phyloP scores from a whole-genome alignment of 345 rosid genomes.

The Rhodamnia argentea region DNA sequence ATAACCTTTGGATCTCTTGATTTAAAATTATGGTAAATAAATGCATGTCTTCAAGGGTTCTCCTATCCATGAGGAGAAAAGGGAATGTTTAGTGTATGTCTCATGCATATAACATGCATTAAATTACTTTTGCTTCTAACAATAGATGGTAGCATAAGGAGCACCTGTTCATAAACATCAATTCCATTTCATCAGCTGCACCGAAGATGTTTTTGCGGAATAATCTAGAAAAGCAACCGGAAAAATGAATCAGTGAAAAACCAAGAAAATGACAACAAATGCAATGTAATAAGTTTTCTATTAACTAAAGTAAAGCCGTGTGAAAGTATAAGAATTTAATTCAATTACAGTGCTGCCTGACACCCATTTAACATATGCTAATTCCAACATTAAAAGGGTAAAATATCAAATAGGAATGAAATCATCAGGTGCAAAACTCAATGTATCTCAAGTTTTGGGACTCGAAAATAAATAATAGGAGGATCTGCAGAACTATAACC shows the following conservation, averaged over 20 bases:
- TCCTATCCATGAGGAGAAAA: conserved; percentile 19
- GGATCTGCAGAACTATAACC: neutral
- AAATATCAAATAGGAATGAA: neutral
- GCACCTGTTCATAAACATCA: conserved; percentile 69
- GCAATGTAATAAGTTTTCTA: neutral
- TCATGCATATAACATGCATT: neutral
- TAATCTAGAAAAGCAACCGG: conserved; percentile 17
- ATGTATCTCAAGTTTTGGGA: neutral
- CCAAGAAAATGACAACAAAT: neutral
- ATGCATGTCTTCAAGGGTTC: conserved; percentile 45
- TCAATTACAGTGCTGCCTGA: neutral
- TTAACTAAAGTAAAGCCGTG: neutral
- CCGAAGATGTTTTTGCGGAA: conserved; percentile 50
- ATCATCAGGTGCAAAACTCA: neutral
- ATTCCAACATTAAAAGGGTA: neutral
- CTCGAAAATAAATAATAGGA: neutral
- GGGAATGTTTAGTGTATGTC: neutral
- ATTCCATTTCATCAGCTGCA: conserved; percentile 57
- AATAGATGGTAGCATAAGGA: neutral
- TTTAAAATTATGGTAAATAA: conserved; percentile 42
- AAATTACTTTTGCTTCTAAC: neutral
- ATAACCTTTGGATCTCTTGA: conserved; percentile 58
- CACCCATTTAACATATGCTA: neutral
- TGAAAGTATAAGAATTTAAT: neutral
- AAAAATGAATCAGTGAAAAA: neutral